A percentile compares a stretch with the other conserved stretches of the same genome.
Evolutionary conservation across 495 filamentous ascomycete genomes (phyloP).

Genomic region (Lasiosphaeria ovina): DNA sequence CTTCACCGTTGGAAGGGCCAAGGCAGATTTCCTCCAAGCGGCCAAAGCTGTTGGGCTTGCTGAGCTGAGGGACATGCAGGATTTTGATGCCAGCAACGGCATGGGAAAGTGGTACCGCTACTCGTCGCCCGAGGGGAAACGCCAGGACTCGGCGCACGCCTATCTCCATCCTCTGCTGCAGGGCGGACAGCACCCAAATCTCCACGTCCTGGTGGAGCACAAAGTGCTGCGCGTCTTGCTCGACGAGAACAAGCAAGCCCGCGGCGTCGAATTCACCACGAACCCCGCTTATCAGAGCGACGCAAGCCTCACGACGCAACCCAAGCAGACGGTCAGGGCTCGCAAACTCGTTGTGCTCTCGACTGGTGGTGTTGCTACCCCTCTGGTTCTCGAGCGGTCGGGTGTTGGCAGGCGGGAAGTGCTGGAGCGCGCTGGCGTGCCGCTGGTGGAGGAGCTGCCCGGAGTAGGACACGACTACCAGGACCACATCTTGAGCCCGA

Average conservation of each 20-base stretch:
- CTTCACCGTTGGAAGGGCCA: slow-evolving; percentile 25
- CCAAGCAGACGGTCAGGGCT: slow-evolving; percentile 31
- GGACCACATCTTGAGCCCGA: slow-evolving; percentile 45
- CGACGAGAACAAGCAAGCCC: slow-evolving; percentile 43
- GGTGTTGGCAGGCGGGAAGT: slow-evolving; percentile 50
- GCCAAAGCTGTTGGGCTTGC: slow-evolving; percentile 42
- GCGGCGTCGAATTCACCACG: slow-evolving; percentile 45
- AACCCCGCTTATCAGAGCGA: slow-evolving; percentile 22
- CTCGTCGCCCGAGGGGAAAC: slow-evolving; percentile 41
- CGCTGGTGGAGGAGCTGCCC: slow-evolving; percentile 38
- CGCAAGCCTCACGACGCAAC: not conserved
- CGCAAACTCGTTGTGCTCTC: slow-evolving; percentile 57
- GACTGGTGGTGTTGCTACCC: slow-evolving; percentile 55
- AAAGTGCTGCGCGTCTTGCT: slow-evolving; percentile 53
- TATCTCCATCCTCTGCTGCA: slow-evolving; percentile 48
- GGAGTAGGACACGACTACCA: slow-evolving; percentile 52
- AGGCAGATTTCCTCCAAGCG: slow-evolving; percentile 45
- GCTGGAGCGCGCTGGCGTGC: slow-evolving; percentile 35
- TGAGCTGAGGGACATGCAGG: slow-evolving; percentile 44
- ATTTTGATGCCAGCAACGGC: slow-evolving; percentile 39
- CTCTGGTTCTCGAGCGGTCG: slow-evolving; percentile 60
- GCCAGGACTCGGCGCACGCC: slow-evolving; percentile 46
- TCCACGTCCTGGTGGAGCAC: slow-evolving; percentile 52
- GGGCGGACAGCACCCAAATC: slow-evolving; percentile 46
- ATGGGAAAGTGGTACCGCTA: slow-evolving; percentile 35